A percentile compares a stretch with the other conserved stretches of the same genome.
Conservation (phyloP, 495 filamentous ascomycete species). For the Lasiosphaeria miniovina region DNA sequence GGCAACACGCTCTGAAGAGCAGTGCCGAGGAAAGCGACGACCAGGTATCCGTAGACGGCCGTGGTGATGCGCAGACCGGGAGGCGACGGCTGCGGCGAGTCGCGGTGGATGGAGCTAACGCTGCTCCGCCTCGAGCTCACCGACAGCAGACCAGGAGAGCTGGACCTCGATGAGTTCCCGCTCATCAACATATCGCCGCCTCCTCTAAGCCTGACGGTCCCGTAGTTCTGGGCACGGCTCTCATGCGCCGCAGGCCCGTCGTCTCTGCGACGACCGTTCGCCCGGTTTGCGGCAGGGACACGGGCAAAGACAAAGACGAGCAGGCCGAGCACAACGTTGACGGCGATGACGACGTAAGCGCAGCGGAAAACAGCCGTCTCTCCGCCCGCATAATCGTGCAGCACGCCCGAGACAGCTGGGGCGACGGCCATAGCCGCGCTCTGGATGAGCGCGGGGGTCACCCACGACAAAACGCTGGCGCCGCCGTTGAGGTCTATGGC, state of each 20-base stretch:
- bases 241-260: conserved; percentile 1
- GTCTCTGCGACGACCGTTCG: neutral
- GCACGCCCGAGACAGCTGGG: conserved; percentile 17
- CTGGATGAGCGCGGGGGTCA: conserved; percentile 25
- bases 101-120: neutral
- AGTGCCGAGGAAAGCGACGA: conserved; percentile 21
- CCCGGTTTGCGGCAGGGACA: no score
- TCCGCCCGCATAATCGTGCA: conserved; percentile 16
- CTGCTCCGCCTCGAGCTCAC: conserved; percentile 3
- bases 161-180: conserved; percentile 15
- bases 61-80: conserved; percentile 18
- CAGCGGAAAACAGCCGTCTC: conserved; percentile 21
- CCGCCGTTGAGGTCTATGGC: neutral
- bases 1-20: conserved; percentile 28
- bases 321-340: conserved; percentile 16
- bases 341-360: conserved; percentile 23
- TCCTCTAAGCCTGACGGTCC: conserved; percentile 13
- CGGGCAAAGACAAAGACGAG: conserved; percentile 7
- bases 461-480: conserved; percentile 8
- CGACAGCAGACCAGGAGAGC: conserved; percentile 10
- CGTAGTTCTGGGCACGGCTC: conserved; percentile 15
- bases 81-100: neutral
- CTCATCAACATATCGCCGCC: neutral
- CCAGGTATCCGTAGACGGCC: conserved; percentile 26
- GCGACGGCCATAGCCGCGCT: conserved; percentile 22